phyloP scores from a whole-genome alignment of 495 filamentous ascomycete genomes.

The Penicillium silybi region DNA sequence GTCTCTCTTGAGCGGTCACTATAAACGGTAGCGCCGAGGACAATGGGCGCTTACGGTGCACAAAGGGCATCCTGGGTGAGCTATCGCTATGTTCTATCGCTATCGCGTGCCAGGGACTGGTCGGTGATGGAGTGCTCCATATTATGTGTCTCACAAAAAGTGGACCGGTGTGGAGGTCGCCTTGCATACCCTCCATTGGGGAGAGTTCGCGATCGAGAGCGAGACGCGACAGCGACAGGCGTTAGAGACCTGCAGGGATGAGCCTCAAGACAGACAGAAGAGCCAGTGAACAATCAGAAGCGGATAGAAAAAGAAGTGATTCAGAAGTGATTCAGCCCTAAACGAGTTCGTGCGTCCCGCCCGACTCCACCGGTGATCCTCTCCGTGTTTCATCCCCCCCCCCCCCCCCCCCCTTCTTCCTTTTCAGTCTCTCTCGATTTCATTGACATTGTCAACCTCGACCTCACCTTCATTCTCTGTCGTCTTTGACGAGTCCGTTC shows the following conservation, averaged over 20 bases:
- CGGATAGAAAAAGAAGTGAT: background rate
- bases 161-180: background rate
- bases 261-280: background rate
- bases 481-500: conserved; percentile 10
- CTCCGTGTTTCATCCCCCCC: conserved; percentile 8
- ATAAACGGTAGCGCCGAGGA: no score
- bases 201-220: background rate
- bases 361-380: background rate
- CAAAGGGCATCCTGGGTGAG: no score
- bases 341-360: conserved; percentile 4
- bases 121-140: background rate
- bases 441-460: background rate
- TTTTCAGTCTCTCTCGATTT: background rate
- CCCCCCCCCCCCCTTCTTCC: no score
- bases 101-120: background rate
- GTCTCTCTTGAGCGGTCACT: no score
- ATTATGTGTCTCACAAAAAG: background rate
- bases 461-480: background rate
- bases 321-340: conserved; percentile 13
- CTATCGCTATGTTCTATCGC: no score
- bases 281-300: background rate
- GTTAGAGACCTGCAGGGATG: background rate
- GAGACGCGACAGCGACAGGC: background rate
- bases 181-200: background rate
- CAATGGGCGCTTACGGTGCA: no score